Conservation (phyloP, 75 land plant genomes). For the Picea sitchensis region DNA sequence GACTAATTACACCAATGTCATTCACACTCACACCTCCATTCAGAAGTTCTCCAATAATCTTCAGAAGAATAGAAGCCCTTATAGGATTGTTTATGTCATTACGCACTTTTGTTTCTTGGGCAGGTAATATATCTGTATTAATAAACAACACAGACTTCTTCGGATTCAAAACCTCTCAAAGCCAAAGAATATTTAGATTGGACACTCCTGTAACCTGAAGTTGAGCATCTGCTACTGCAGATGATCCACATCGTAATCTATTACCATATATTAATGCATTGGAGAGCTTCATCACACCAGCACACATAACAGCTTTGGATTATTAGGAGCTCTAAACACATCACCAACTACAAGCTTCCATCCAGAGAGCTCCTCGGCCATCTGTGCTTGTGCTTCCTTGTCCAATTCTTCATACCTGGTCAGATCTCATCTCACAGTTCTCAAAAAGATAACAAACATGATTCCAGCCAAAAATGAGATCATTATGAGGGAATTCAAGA, state of each 20-base stretch:
- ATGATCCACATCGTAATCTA: conserved; percentile 77
- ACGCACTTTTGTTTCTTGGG: conserved; percentile 37
- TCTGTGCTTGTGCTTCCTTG: too few relatives aligned
- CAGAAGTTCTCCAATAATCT: conserved; percentile 41
- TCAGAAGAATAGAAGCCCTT: conserved; percentile 48
- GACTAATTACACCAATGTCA: conserved; percentile 78
- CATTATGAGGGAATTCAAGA: too few relatives aligned
- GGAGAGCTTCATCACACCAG: conserved; percentile 75
- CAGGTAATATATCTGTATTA: conserved; percentile 60
- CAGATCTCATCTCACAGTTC: too few relatives aligned
- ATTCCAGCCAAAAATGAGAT: too few relatives aligned
- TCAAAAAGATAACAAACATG: too few relatives aligned
- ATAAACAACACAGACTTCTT: conserved; percentile 52
- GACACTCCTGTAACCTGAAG: conserved; percentile 27
- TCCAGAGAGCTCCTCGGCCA: too few relatives aligned
- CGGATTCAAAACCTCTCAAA: conserved; percentile 60
- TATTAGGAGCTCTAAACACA: too few relatives aligned
- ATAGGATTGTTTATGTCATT: conserved; percentile 52
- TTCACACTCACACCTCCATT: conserved; percentile 36
- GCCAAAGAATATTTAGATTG: conserved; percentile 36
- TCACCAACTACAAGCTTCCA: too few relatives aligned
- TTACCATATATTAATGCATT: conserved; percentile 82
- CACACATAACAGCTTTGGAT: conserved; percentile 39
- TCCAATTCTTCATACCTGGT: too few relatives aligned
- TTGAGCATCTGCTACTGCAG: conserved; percentile 55